Evolutionary conservation across 2,329 filamentous ascomycete species (phyloP), one percentile per base, ranked within the genome.

Genomic region (Colletotrichum sp.): DNA sequence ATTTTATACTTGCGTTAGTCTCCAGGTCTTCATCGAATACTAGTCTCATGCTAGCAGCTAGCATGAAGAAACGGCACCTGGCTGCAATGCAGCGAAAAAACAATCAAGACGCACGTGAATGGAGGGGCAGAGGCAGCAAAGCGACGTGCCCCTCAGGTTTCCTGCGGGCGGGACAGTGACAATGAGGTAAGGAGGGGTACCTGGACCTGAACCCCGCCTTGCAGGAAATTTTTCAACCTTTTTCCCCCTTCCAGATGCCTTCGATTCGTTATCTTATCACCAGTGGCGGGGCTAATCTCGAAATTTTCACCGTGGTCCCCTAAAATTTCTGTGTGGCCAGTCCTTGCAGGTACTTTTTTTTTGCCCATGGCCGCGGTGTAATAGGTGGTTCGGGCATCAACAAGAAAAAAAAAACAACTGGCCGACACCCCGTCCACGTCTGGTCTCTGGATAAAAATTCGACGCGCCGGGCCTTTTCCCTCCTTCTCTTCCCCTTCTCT

Each of bases 271-370:
- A 77, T 77, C 76, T 77, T 77, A 77, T 77, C 76, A 64, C n/a
- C 9, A 2, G 13, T 64, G 55, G 76, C 69, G 76, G 76, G 74
- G 76, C 73, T 65, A 27, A 68, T 70, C 73, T 72, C 73, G 74
- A 77, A 77, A 77, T 77, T 77, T 77, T 77, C 74, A 69, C 64
- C 39, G 34, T 73, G 70, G 74, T 76, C 74, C 73, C 74, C 61
- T 76, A 65, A 63, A 76, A 71, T 39, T 76, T 76, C 44, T 74
- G 74, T 66, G 70, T 74, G 73, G 69, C n/a, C 44, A 27, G 44
- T 59, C 55, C 62, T 57, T n/a, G 69, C 52, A 59, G n/a, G 44
- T 32, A 39, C 32, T 57, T 59, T 64, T 72, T 63, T n/a, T 34
- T 72, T 27, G 25, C 25, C n/a, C 22, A 15, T 49, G 32, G 63